Evolutionary conservation across 2,329 filamentous ascomycete genomes (phyloP).

Genomic region (Monilinia polystroma): DNA sequence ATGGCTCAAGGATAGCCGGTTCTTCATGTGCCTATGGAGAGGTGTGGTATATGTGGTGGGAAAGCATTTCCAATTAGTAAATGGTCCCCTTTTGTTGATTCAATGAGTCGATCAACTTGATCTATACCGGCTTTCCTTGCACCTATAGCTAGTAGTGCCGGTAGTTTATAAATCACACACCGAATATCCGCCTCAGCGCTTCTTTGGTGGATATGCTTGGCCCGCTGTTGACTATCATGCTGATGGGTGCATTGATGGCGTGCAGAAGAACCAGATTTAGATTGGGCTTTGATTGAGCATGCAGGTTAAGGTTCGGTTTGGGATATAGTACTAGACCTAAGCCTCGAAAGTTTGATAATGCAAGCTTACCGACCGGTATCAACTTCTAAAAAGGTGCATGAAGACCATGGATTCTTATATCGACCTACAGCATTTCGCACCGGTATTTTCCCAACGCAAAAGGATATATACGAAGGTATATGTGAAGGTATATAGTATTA

Average conservation of each 20-base stretch:
- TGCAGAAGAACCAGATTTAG: background rate
- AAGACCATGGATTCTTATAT: background rate
- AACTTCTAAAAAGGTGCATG: no score
- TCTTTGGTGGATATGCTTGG: background rate
- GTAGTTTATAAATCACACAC: constrained; percentile 2
- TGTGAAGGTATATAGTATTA: no score
- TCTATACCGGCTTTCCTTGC: no score
- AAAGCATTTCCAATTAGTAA: no score
- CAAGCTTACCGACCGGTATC: background rate
- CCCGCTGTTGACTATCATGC: background rate
- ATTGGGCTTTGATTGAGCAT: no score
- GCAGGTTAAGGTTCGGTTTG: no score
- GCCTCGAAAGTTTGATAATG: background rate
- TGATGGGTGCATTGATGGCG: background rate
- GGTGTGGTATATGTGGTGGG: background rate
- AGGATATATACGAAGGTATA: no score
- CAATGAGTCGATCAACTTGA: background rate
- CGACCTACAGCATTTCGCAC: no score
- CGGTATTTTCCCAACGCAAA: no score
- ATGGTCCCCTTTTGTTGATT: background rate
- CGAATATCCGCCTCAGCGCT: background rate
- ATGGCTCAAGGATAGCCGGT: no score
- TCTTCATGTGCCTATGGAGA: background rate
- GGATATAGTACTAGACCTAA: background rate
- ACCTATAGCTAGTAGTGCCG: background rate